Evolutionary conservation across 2,329 filamentous ascomycete genomes (phyloP).

Genomic region (Ciborinia camelliae): DNA sequence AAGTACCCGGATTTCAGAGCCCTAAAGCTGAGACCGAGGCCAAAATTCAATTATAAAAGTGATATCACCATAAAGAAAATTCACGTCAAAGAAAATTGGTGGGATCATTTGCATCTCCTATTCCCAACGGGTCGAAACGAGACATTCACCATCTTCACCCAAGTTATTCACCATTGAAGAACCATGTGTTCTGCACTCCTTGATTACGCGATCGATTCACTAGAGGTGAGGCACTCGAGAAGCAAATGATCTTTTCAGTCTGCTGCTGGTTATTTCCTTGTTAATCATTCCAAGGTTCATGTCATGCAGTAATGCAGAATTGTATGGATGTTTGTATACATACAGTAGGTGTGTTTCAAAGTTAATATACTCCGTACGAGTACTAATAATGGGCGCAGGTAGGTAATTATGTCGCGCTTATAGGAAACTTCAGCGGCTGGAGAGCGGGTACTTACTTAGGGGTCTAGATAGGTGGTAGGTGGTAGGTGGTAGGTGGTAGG

Average conservation of each 20-base stretch:
- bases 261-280: not conserved
- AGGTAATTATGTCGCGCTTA: not conserved
- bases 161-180: not conserved
- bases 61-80: not conserved
- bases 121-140: not conserved
- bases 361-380: not conserved
- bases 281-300: not conserved
- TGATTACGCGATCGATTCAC: not conserved
- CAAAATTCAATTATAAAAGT: not conserved
- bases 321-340: no score
- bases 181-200: no score
- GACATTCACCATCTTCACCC: not conserved
- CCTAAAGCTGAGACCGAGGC: not conserved
- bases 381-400: no score
- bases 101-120: not conserved
- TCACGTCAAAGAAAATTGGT: not conserved
- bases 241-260: not conserved
- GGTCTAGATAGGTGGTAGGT: not conserved
- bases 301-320: not conserved
- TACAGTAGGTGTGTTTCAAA: constrained; percentile 2
- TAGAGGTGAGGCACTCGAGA: not conserved
- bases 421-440: not conserved
- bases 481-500: no score
- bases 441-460: not conserved
- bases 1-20: not conserved